Base-by-base conservation (phyloP, 345 rosid genomes). In the Turnera subulata region DNA sequence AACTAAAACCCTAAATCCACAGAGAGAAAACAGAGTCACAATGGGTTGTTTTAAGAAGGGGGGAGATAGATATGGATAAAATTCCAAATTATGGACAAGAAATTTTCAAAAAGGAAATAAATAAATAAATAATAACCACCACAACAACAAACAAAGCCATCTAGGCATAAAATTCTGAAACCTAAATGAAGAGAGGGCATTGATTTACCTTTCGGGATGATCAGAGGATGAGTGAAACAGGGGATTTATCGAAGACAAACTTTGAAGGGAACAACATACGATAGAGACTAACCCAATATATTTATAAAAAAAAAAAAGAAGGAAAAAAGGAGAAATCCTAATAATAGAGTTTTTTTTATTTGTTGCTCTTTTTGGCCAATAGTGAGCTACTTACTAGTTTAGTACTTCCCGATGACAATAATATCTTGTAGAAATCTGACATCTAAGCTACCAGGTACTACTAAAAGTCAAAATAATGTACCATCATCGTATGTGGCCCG, bases 1-100 rank as follows among this genome's bases (percentile, higher is more conserved):
- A 19, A 55, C 59, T 37, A 46, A 42, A 17, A 40, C 59, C 56
- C 61, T 19, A 33, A 5, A 50, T 29, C 59, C 54, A 48, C 56
- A 48, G 20, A 42, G 40, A 42, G 29, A 38, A 55, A 50, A 37
- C 52, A 51, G 38, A 56, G 38, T 53, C 63, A 64, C 57, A 69
- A 72, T n/a, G n/a, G n/a, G n/a, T n/a, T n/a, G n/a, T n/a, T n/a
- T n/a, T n/a, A n/a, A n/a, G n/a, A n/a, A n/a, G n/a, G n/a, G n/a
- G n/a, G n/a, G n/a, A n/a, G n/a, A n/a, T n/a, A 73, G 55, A 57
- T 21, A 52, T 49, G 80, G 88, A 83, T 80, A 80, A 29, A 29
- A 73, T 35, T 42, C 72, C 54, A 65, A 67, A 45, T 10, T 62
- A 74, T 59, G 78, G 81, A 55, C 78, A 64, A 56, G 58, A 78